Conservation (phyloP, 31 red algal genomes). For the Bonnemaisonia californica region DNA sequence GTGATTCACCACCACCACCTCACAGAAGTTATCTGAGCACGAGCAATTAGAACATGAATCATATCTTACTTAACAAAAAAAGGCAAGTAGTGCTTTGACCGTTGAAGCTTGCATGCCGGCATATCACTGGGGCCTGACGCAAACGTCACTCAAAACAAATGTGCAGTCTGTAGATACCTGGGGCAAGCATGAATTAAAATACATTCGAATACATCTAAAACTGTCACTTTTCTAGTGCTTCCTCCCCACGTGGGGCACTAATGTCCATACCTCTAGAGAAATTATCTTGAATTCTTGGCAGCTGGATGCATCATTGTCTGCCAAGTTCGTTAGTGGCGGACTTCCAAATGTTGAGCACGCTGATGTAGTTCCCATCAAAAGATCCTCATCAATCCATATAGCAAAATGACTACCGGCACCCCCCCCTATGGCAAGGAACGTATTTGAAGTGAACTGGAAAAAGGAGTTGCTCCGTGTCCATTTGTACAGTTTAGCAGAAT, state of each 20-base stretch:
- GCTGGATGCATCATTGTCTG: constrained; percentile 17
- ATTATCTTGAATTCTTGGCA: constrained; percentile 60
- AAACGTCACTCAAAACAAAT: too few species aligned
- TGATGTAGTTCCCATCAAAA: constrained; percentile 72
- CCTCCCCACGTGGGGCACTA: constrained; percentile 36
- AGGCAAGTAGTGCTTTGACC: too few species aligned
- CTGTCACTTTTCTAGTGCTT: too few species aligned
- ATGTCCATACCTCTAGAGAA: constrained; percentile 63
- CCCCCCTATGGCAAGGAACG: constrained; percentile 80
- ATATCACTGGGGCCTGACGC: too few species aligned
- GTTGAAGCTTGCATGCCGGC: too few species aligned
- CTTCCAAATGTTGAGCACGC: constrained; percentile 71
- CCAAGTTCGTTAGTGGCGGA: constrained; percentile 44
- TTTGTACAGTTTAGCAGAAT: constrained; percentile 30
- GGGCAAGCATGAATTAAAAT: too few species aligned
- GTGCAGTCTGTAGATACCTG: too few species aligned
- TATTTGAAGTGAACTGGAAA: constrained; percentile 73
- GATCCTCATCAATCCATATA: constrained; percentile 79
- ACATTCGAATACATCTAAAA: too few species aligned
- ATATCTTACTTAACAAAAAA: too few species aligned
- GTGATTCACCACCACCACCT: too few species aligned
- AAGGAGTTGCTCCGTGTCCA: constrained; percentile 68
- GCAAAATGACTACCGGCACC: constrained; percentile 84
- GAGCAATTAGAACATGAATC: too few species aligned
- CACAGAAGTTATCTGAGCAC: too few species aligned